Evolutionary conservation across 2,329 filamentous ascomycete species (phyloP), one percentile per base, ranked within the genome.

Genomic region (Scorias spongiosa): DNA sequence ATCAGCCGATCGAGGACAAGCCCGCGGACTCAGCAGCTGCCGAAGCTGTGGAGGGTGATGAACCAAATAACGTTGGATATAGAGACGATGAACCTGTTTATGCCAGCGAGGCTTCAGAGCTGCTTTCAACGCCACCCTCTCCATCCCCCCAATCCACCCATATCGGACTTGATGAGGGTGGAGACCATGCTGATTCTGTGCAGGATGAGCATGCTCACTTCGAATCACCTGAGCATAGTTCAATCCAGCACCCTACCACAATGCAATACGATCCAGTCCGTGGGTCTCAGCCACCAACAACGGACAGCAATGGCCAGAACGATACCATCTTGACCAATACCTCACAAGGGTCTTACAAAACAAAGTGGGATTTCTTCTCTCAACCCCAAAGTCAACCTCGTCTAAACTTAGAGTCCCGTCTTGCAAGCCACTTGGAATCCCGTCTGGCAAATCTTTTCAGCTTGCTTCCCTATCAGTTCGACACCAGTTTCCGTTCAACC

Each of bases 181-280:
- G 32, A 12, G 32, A 15, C 32, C 4, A 36, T 15, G 32, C 32
- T 36, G 32, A 3, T 36, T 15, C 32, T 12, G 32, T 36, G 15
- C 32, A 36, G 32, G 32, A 36, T 15, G 11, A 12, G 32, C 11
- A 12, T 9, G 5, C 3, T 9, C 12, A 4, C 12, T 12, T 36
- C 11, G 32, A 5, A 15, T 36, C 32, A 36, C 32, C 32, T 4
- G 32, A 36, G 4, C 32, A 12, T 4, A 36, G 32, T 36, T 36
- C 32, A 12, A 15, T 15, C 32, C 11, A 36, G 32, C 32, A 36
- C 3, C 32, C 11, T 12, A 36, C 12, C 3, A 36, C 32, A 15
- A 36, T 36, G n/a, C 50, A 46, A 17, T 56, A 55, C 48, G 55
- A 57, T 42, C 54, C 55, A 15, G 50, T 56, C 5, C 53, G 54